Evolutionary conservation across 192 early-diverging fungal species (phyloP), one percentile per base, ranked within the genome.

Genomic region (Linnemannia exigua): DNA sequence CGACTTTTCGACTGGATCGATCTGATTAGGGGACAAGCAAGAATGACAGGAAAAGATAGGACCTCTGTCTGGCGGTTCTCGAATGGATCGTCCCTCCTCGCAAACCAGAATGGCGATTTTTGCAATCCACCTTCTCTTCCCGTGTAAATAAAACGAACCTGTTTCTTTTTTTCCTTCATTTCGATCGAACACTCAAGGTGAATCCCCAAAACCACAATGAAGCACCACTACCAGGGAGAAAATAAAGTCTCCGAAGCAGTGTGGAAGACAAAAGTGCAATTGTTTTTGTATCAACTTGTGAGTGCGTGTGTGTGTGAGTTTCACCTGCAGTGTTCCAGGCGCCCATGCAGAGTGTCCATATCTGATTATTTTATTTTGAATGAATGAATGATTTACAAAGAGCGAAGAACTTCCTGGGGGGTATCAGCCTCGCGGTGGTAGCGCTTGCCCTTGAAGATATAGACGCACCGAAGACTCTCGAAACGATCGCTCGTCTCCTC

Each of bases 361-460:
- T 58, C 3, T 63, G 25, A 11, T 31, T 63, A 9, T 31, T 63
- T 63, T 2, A 25, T 58, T 25, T 61, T 8, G n/a, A 28, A 0
- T n/a, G 5, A 63, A 12, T 15, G 28, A 14, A 58, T 25, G 58
- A 63, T 58, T 58, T 58, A 58, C 54, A 28, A 58, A 25, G 54
- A 22, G 54, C 54, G n/a, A 58, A 28, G 54, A n/a, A 28, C 25
- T 12, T 6, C 0, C 58, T 63, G 25, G 11, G 58, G 58, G 28
- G 58, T 63, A 63, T 63, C 44, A 11, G 7, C 47, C 22, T 44
- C 67, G 47, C 48, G 48, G 22, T 75, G 79, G 73, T 71, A 81
- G 54, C 79, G 73, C 48, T 48, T 74, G 46, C 73, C 73, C 12
- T 70, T 81, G 67, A 81, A 81, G n/a, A 81, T 51, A 71, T 70